A percentile compares a stretch with the other conserved stretches of the same genome.
Conservation (phyloP, 2,329 filamentous ascomycete genomes). For the Fusarium hainanense region DNA sequence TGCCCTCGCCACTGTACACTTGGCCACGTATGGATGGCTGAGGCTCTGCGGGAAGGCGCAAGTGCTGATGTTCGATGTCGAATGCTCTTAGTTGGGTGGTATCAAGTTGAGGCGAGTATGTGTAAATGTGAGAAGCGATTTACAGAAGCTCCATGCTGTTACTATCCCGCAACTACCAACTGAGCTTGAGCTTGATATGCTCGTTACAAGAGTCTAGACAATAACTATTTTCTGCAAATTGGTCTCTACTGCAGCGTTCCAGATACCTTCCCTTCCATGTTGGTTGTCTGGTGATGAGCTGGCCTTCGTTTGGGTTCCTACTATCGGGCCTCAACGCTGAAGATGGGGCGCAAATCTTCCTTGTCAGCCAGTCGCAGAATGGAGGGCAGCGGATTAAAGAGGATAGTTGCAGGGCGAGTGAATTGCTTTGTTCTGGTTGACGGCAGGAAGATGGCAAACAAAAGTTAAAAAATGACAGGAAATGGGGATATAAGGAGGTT, state of each 20-base stretch:
- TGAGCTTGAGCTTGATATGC: background rate
- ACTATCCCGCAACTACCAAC: background rate
- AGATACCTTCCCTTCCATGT: background rate
- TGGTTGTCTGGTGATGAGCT: slow-evolving; percentile 28
- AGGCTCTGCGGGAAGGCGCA: slow-evolving; percentile 39
- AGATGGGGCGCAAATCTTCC: slow-evolving; percentile 32
- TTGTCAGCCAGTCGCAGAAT: slow-evolving; percentile 33
- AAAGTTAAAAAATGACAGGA: slow-evolving; percentile 30
- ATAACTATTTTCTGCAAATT: background rate
- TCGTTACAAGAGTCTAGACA: background rate
- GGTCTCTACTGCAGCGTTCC: background rate
- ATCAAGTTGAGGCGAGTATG: slow-evolving; percentile 30
- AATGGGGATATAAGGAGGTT: slow-evolving; percentile 34
- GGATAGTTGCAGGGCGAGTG: slow-evolving; percentile 32
- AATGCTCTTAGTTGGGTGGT: slow-evolving; percentile 26
- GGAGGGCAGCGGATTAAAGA: slow-evolving; percentile 34
- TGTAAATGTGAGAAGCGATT: slow-evolving; percentile 24
- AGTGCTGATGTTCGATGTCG: slow-evolving; percentile 7
- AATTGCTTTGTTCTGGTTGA: slow-evolving; percentile 28
- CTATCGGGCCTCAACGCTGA: slow-evolving; percentile 39
- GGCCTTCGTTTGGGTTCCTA: slow-evolving; percentile 13
- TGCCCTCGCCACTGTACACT: slow-evolving; percentile 32
- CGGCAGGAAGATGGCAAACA: slow-evolving; percentile 20
- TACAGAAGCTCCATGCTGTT: background rate
- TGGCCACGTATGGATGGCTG: slow-evolving; percentile 35